Percentiles rank a stretch among this genome's conserved stretches.
phyloP scores from a whole-genome alignment of 345 rosid genomes.

The Citrus mangshanensis region DNA sequence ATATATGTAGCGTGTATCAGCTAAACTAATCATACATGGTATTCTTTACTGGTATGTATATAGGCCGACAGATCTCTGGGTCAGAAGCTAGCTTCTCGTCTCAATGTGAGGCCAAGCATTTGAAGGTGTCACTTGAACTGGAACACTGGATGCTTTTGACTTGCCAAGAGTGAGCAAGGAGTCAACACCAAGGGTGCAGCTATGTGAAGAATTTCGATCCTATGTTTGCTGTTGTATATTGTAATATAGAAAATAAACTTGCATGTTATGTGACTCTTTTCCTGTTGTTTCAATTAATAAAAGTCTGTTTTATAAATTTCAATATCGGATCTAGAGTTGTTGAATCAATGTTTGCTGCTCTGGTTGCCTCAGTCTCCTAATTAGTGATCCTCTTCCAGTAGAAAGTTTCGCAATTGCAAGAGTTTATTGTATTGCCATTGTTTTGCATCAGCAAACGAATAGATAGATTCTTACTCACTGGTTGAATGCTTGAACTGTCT shows the following conservation, averaged over 20 bases:
- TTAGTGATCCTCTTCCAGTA: not conserved
- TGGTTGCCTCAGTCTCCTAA: not conserved
- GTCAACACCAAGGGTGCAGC: not conserved
- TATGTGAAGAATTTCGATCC: conserved; percentile 6
- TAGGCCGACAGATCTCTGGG: conserved; percentile 80
- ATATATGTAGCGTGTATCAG: not conserved
- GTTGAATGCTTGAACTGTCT: not conserved
- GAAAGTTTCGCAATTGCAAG: not conserved
- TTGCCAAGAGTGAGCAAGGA: conserved; percentile 8
- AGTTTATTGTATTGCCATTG: not conserved
- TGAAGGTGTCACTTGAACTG: conserved; percentile 28
- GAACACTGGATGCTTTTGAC: not conserved
- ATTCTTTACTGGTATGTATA: conserved; percentile 4
- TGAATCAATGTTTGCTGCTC: not conserved
- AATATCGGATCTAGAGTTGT: not conserved
- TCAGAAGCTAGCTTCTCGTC: conserved; percentile 78
- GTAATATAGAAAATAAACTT: conserved; percentile 4
- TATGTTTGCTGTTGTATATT: conserved; percentile 5
- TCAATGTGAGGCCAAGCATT: conserved; percentile 65
- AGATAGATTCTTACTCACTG: not conserved
- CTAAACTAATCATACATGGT: not conserved
- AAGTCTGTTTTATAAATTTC: not conserved
- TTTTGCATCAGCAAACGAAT: not conserved
- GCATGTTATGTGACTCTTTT: not conserved
- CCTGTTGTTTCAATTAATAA: conserved; percentile 1